Percentiles rank a stretch among this genome's conserved stretches.
These are phyloP conservation scores for Pseudoturritis turrita DNA, from an alignment of 345 rosid species.

Conservation along the genomic window DNA sequence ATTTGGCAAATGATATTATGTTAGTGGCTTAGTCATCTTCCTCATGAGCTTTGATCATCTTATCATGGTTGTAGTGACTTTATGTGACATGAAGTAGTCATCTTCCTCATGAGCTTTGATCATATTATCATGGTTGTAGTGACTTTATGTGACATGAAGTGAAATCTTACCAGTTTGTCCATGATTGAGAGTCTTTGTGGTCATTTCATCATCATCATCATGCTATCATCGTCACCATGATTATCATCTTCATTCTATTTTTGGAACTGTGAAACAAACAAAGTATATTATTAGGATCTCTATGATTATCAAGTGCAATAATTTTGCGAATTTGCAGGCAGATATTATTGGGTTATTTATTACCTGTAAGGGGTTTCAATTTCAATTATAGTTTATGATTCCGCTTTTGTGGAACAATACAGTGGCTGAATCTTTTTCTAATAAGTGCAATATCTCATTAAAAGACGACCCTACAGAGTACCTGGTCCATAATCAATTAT, in stretches of 20 bases:
- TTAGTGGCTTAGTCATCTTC: not conserved
- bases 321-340: constrained; percentile 3
- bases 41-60: constrained; percentile 13
- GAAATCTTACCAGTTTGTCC: too few relatives aligned
- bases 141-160: too few relatives aligned
- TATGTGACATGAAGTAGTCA: constrained; percentile 10
- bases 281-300: not conserved
- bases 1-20: not conserved
- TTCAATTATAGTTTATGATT: not conserved
- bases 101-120: too few relatives aligned
- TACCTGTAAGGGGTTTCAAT: not conserved
- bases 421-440: constrained; percentile 9
- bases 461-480: constrained; percentile 19
- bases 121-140: too few relatives aligned
- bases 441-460: constrained; percentile 14
- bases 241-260: not conserved
- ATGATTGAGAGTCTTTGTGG: not conserved
- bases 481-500: not conserved
- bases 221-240: constrained; percentile 3
- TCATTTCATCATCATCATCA: constrained; percentile 8
- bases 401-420: constrained; percentile 27
- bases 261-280: not conserved
- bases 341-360: not conserved
- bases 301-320: constrained; percentile 15
- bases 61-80: not conserved